phyloP scores from a whole-genome alignment of 2,329 filamentous ascomycete genomes.

The Ascochyta rabiei region DNA sequence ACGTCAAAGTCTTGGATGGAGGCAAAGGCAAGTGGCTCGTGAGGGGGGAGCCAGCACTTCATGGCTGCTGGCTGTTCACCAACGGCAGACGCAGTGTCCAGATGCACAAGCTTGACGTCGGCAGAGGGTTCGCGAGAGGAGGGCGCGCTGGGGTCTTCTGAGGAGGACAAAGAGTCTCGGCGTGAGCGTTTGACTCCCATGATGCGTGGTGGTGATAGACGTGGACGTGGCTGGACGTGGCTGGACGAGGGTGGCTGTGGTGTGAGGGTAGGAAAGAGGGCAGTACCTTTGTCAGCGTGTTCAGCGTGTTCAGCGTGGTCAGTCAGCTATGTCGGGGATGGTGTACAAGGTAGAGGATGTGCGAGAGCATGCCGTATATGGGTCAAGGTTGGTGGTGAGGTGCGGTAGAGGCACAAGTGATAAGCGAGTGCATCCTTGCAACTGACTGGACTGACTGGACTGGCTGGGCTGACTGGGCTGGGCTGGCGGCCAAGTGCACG shows the following conservation, averaged over 20 bases:
- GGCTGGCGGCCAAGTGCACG: too few species aligned
- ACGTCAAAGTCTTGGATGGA: slow-evolving; percentile 83
- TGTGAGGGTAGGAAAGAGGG: slow-evolving; percentile 12
- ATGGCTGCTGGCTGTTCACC: slow-evolving; percentile 59
- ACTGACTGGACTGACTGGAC: too few species aligned
- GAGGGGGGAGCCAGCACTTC: slow-evolving; percentile 81
- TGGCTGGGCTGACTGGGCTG: too few species aligned
- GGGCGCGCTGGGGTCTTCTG: slow-evolving; percentile 42
- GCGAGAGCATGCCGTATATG: neutral
- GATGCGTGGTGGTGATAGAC: slow-evolving; percentile 8
- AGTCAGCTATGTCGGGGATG: slow-evolving; percentile 2
- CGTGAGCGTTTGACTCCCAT: slow-evolving; percentile 67
- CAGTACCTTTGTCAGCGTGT: slow-evolving; percentile 1
- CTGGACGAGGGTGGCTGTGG: neutral
- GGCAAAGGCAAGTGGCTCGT: slow-evolving; percentile 73
- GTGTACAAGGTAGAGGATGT: neutral
- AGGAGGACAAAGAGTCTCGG: slow-evolving; percentile 55
- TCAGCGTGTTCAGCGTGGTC: neutral
- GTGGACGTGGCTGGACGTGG: slow-evolving; percentile 4
- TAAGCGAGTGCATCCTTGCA: slow-evolving; percentile 1
- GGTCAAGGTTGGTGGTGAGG: neutral
- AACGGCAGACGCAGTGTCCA: slow-evolving; percentile 55
- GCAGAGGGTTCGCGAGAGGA: slow-evolving; percentile 38
- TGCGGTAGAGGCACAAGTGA: slow-evolving; percentile 2
- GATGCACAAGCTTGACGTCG: slow-evolving; percentile 56